These are phyloP conservation scores for Trichoderma koningii DNA, from an alignment of 2,329 filamentous ascomycete genomes.

Conservation along the genomic window DNA sequence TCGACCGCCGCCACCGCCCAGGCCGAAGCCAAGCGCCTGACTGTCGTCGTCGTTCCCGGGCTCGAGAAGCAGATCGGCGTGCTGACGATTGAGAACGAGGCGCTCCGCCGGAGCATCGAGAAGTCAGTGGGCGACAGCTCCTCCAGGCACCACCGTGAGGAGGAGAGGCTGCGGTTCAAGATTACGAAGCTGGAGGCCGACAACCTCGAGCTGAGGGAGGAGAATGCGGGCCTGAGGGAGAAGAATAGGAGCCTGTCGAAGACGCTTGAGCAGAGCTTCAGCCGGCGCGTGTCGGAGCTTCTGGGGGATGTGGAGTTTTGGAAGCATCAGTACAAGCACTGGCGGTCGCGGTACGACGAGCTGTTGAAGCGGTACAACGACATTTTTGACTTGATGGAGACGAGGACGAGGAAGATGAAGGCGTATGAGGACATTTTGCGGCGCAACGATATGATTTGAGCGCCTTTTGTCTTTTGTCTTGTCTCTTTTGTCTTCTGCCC, in stretches of 20 bases:
- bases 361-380: slow-evolving; percentile 36
- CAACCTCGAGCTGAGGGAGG: slow-evolving; percentile 40
- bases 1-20: slow-evolving; percentile 41
- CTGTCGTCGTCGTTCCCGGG: slow-evolving; percentile 39
- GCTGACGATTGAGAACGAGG: slow-evolving; percentile 44
- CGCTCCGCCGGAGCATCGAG: slow-evolving; percentile 44
- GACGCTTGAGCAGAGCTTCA: slow-evolving; percentile 39
- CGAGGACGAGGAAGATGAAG: slow-evolving; percentile 39
- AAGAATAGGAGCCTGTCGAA: slow-evolving; percentile 41
- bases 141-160: slow-evolving; percentile 38
- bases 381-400: slow-evolving; percentile 36
- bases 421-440: slow-evolving; percentile 42
- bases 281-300: slow-evolving; percentile 39
- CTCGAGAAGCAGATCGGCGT: slow-evolving; percentile 43
- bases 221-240: slow-evolving; percentile 42
- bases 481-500: background rate
- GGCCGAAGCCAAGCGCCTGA: slow-evolving; percentile 41
- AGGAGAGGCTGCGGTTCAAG: slow-evolving; percentile 41
- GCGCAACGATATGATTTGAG: slow-evolving; percentile 37
- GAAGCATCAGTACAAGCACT: slow-evolving; percentile 39
- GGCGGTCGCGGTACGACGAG: slow-evolving; percentile 38
- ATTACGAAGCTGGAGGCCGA: slow-evolving; percentile 42
- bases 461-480: background rate
- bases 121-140: slow-evolving; percentile 36
- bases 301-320: slow-evolving; percentile 41